Evolutionary conservation across 257 asterid genomes (phyloP).

Genomic region (Capsicum baccatum): DNA sequence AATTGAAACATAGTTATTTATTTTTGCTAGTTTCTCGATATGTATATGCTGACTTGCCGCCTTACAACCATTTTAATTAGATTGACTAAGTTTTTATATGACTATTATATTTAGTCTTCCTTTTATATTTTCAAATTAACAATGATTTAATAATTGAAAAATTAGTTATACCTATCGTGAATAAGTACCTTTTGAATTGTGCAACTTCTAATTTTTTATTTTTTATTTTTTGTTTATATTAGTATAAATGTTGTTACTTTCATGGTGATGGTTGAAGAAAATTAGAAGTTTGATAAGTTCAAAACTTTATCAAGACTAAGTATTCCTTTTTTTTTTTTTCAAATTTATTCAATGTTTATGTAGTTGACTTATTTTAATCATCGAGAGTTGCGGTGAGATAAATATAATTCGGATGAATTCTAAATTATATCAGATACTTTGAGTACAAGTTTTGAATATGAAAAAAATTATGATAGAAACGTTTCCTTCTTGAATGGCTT

Average conservation of each 20-base stretch:
- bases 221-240: neutral
- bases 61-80: neutral
- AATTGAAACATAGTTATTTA: neutral
- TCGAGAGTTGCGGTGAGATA: rapidly evolving
- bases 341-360: neutral
- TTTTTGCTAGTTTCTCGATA: neutral
- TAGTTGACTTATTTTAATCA: neutral
- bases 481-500: neutral
- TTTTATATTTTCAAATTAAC: neutral
- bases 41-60: neutral
- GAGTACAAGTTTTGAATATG: too few species aligned
- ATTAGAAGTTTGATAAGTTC: neutral
- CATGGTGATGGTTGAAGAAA: neutral
- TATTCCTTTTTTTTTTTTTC: neutral
- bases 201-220: neutral
- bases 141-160: too few species aligned
- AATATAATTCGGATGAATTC: neutral
- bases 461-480: too few species aligned
- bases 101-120: neutral
- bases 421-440: too few species aligned
- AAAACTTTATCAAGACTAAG: neutral
- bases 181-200: neutral
- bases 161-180: too few species aligned
- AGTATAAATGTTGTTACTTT: neutral
- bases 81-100: neutral